Evolutionary conservation across 2,329 filamentous ascomycete genomes (phyloP).

Genomic region (Escovopsis sp.): DNA sequence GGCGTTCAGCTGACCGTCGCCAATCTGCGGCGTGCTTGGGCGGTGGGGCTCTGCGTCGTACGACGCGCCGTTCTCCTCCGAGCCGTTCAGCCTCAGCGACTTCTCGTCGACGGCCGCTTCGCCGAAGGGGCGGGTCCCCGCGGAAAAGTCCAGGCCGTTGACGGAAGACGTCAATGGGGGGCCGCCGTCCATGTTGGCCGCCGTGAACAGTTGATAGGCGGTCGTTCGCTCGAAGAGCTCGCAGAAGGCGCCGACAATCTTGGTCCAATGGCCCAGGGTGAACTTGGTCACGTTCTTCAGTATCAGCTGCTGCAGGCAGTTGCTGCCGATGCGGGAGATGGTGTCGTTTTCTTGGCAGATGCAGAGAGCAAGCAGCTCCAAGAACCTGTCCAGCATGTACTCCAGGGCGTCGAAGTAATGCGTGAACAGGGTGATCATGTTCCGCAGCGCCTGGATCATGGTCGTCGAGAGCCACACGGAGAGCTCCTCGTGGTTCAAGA

Average conservation of each 20-base stretch:
- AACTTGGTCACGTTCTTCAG: constrained; percentile 94
- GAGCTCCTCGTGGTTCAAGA: constrained; percentile 87
- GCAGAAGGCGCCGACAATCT: constrained; percentile 91
- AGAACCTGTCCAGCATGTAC: constrained; percentile 95
- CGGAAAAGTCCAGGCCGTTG: constrained; percentile 37
- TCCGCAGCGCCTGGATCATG: constrained; percentile 95
- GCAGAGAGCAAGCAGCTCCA: constrained; percentile 85
- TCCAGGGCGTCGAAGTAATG: constrained; percentile 95
- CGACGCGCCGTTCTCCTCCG: constrained; percentile 22
- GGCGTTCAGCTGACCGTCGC: constrained; percentile 21
- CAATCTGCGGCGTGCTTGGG: constrained; percentile 13
- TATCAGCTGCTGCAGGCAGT: constrained; percentile 92
- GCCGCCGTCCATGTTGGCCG: constrained; percentile 44
- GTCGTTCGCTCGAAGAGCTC: constrained; percentile 91
- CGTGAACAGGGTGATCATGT: constrained; percentile 97
- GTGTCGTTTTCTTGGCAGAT: constrained; percentile 99
- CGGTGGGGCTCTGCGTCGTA: constrained; percentile 20
- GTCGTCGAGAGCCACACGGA: constrained; percentile 98
- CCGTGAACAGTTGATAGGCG: constrained; percentile 87
- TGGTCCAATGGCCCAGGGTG: constrained; percentile 71
- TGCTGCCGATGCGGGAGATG: constrained; percentile 92
- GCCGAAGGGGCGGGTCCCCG: constrained; percentile 25
- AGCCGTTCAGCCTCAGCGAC: constrained; percentile 46
- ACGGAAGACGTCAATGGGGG: constrained; percentile 35
- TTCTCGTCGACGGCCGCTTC: constrained; percentile 34